Percentiles rank a stretch among this genome's conserved stretches.
Evolutionary conservation across 2,329 filamentous ascomycete species (phyloP).

Genomic region (Apiospora hydei): DNA sequence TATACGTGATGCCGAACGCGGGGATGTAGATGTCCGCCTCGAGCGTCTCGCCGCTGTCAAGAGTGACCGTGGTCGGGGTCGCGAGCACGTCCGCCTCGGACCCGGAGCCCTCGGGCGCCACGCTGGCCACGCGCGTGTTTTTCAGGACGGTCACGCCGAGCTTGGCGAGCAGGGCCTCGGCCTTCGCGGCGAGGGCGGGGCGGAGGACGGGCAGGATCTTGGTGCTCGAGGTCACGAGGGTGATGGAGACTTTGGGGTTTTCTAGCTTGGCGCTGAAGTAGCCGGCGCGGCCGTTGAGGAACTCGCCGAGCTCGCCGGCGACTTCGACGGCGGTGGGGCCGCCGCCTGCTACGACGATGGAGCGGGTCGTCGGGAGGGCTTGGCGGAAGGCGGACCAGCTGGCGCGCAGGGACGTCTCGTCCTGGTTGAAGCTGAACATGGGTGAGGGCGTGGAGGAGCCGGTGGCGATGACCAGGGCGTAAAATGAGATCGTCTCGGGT

Average conservation of each 20-base stretch:
- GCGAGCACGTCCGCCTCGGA: conserved; percentile 31
- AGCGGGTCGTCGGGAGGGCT: conserved; percentile 47
- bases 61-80: conserved; percentile 43
- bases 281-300: conserved; percentile 55
- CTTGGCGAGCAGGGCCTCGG: conserved; percentile 49
- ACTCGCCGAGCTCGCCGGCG: conserved; percentile 58
- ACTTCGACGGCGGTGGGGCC: conserved; percentile 54
- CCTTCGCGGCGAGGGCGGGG: conserved; percentile 46
- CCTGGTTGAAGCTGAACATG: conserved; percentile 47
- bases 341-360: conserved; percentile 53
- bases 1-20: conserved; percentile 49
- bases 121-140: conserved; percentile 45
- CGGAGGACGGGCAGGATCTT: conserved; percentile 52
- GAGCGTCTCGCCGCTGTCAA: conserved; percentile 48
- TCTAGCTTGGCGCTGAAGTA: conserved; percentile 43
- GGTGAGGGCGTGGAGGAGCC: conserved; percentile 55
- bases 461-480: conserved; percentile 58
- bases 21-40: conserved; percentile 57
- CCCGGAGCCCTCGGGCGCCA: conserved; percentile 42
- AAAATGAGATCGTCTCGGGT: conserved; percentile 42
- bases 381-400: conserved; percentile 50
- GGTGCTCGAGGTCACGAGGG: conserved; percentile 48
- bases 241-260: conserved; percentile 51
- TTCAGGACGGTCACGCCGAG: conserved; percentile 57
- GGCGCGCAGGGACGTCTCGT: conserved; percentile 42